phyloP scores from a whole-genome alignment of 441 rosid species.

The Flueggea neowawraea region DNA sequence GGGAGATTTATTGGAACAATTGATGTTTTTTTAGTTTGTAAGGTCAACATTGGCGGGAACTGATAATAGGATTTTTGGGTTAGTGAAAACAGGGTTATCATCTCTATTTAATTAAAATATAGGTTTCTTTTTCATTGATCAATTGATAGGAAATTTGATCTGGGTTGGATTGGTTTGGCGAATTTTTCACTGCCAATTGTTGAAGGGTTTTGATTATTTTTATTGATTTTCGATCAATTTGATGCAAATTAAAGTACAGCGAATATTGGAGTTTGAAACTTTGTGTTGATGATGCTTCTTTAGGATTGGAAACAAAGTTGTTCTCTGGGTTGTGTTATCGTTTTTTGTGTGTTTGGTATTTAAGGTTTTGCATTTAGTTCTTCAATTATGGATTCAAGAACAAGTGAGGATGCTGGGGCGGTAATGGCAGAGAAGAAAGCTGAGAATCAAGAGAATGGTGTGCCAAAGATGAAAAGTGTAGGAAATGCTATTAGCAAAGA shows the following conservation, averaged over 20 bases:
- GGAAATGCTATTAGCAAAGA: constrained; percentile 55
- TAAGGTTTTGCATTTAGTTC: constrained; percentile 7
- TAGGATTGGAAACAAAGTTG: constrained; percentile 4
- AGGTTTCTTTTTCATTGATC: no score
- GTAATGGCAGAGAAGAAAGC: constrained; percentile 16
- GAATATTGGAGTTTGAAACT: not conserved
- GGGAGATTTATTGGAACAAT: constrained; percentile 5
- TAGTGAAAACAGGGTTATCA: constrained; percentile 22
- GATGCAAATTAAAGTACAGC: no score
- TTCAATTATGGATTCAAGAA: constrained; percentile 37
- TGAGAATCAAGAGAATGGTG: constrained; percentile 17
- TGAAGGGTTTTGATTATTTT: no score
- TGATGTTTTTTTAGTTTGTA: constrained; percentile 9
- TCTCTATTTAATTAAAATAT: constrained; percentile 1
- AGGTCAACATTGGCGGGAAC: constrained; percentile 24
- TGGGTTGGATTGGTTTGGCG: no score
- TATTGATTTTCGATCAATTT: no score
- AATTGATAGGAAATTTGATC: no score
- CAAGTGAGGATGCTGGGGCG: constrained; percentile 22
- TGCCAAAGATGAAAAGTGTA: constrained; percentile 38
- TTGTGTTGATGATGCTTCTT: not conserved
- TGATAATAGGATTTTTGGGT: constrained; percentile 25
- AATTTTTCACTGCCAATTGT: no score
- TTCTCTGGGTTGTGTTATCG: constrained; percentile 2
- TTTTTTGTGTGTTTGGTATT: constrained; percentile 1